Evolutionary conservation across 164 flowering plant species (phyloP).

Genomic region (Buxus sempervirens): DNA sequence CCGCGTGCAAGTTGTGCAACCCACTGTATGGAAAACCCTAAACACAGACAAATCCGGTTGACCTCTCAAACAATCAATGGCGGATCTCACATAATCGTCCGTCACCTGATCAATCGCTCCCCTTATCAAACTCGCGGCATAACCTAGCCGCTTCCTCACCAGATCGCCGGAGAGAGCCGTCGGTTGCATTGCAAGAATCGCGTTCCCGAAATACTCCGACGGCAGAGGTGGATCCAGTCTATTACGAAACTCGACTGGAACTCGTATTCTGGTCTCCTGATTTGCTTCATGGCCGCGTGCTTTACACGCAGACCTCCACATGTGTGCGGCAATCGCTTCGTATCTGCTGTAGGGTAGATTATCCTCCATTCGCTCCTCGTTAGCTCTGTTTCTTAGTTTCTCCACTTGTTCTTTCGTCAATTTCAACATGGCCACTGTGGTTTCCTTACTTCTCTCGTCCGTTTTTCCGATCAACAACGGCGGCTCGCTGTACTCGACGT

Average conservation of each 20-base stretch:
- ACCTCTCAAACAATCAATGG: constrained; percentile 5
- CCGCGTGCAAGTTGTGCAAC: not conserved
- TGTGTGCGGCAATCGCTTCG: constrained; percentile 24
- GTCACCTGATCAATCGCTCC: constrained; percentile 11
- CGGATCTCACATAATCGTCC: constrained; percentile 19
- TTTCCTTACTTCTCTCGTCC: constrained; percentile 24
- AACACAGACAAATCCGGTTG: constrained; percentile 11
- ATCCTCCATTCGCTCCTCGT: constrained; percentile 1
- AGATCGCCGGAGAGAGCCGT: constrained; percentile 21
- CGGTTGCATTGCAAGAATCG: constrained; percentile 6
- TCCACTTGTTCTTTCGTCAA: constrained; percentile 31
- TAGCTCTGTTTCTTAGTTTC: constrained; percentile 31
- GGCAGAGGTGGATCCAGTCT: constrained; percentile 28
- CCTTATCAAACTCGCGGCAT: constrained; percentile 20
- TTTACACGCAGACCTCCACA: constrained; percentile 40
- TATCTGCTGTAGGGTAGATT: constrained; percentile 28
- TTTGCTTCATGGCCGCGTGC: constrained; percentile 19
- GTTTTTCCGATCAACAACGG: constrained; percentile 31
- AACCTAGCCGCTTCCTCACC: constrained; percentile 13
- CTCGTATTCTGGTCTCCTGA: constrained; percentile 19
- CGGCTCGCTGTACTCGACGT: constrained; percentile 26
- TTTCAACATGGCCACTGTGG: constrained; percentile 22
- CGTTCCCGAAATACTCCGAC: constrained; percentile 28
- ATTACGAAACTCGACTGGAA: constrained; percentile 19
- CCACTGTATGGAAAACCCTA: not conserved